Base-by-base conservation (phyloP, 176 grass and related monocot species). In the Pontederia paniculata region DNA sequence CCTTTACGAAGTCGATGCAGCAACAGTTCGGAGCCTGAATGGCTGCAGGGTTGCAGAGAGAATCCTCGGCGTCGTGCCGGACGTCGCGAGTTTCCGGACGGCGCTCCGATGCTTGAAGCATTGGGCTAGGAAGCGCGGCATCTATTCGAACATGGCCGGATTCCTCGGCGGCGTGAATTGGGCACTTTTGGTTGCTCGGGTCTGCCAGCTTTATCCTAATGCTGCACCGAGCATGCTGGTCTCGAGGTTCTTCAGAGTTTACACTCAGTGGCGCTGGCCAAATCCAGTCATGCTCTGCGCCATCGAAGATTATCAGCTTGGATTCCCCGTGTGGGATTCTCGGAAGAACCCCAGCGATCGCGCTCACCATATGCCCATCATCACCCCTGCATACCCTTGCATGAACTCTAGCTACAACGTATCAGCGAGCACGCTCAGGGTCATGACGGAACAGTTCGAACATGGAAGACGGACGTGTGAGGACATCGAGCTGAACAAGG, bases 381-480 rank as follows among this genome's bases (percentile, higher is more conserved):
- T 98, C 60, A 98, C 93, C 8, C 93, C 93, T 37, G 94, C 87
- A 21, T 98, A 98, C 70, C 94, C 94, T 2, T 91, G 94, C 69
- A 98, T 98, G 94, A 98, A 98, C 65, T 91, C 86, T 4, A 98
- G 94, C 76, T 91, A 98, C 67, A 98, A 93, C 82, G 94, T 98
- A 45, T 91, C 83, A 3, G 77, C 80, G 12, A 98, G 86, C 73
- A 98, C 87, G 1, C 72, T 88, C 17, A 83, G 94, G 53, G 86
- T 98, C 66, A 98, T 98, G 83, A 59, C 81, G 23, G 86, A 98
- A 37, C 93, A 98, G 53, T 91, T 98, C 48, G 48, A 88, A 68
- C 77, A 76, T 74, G 93, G 80, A 21, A 90, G 88, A 53, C 81
- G 82, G 75, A 69, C 88, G 51, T 98, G 93, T 25, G 72, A 88